Evolutionary conservation across 169 alveolate genomes (phyloP), one percentile per base, ranked within the genome.

Genomic region (Babesia ovis): DNA sequence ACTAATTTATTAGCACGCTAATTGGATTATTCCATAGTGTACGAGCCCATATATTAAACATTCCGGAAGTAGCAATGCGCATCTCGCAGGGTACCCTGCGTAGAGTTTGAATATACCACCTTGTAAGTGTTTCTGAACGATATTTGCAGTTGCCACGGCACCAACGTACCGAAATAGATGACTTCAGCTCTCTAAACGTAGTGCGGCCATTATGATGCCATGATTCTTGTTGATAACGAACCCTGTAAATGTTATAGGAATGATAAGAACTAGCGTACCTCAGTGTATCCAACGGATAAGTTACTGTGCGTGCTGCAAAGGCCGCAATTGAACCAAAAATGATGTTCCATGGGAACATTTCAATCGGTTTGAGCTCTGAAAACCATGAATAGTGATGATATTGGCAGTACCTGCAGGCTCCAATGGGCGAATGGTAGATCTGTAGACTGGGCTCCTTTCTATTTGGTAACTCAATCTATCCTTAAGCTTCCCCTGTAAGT

Each of bases 251-350:
- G n/a, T 9, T 0, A 23, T 32, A 20, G 9, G 22, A 25, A n/a
- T 8, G 18, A 4, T 8, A 23, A 16, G 2, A 25, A 27, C 48
- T 4, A 8, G 18, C 46, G 0, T 41, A 71, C 84, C 82, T 81
- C n/a, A 81, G 25, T 37, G 89, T 81, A 25, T 81, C 85, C 45
- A 81, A 25, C 22, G 89, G 89, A 29, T 81, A 81, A 6, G 89
- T 81, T 8, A 54, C 58, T 9, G 84, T 56, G 14, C 56, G 51
- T 50, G 89, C 76, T 29, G 71, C 23, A 27, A 81, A 81, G 2
- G 84, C 71, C 6, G 84, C 11, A 3, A 71, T 3, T 1, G 89
- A 68, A 27, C 84, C 84, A 53, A 67, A 62, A 12, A 81, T 72
- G 20, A 81, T 29, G 41, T 81, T 81, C 70, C 68, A 72, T 16